These are phyloP conservation scores for Coemansia reversa DNA, from an alignment of 192 early-diverging fungal species.

Conservation along the genomic window DNA sequence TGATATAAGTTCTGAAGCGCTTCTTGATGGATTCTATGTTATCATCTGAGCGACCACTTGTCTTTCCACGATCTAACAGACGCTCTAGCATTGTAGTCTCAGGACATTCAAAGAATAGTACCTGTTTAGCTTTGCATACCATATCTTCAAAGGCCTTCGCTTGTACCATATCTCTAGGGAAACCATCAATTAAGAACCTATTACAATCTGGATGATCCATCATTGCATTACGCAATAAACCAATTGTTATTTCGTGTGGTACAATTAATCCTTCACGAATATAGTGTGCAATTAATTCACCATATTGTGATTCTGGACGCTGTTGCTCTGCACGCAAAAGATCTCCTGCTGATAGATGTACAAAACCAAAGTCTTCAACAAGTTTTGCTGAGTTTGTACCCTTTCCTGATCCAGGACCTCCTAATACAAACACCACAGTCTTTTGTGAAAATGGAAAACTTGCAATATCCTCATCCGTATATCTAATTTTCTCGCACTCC, in stretches of 20 bases:
- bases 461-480: conserved; percentile 22
- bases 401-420: conserved; percentile 89
- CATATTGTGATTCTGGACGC: conserved; percentile 77
- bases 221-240: conserved; percentile 89
- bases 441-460: conserved; percentile 56
- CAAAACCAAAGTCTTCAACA: conserved; percentile 87
- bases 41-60: conserved; percentile 89
- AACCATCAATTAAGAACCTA: conserved; percentile 95
- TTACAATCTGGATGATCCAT: conserved; percentile 60
- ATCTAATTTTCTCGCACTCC: conserved; percentile 7
- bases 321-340: conserved; percentile 89
- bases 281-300: conserved; percentile 86
- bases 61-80: conserved; percentile 91
- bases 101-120: conserved; percentile 94
- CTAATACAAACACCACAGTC: conserved; percentile 87
- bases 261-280: conserved; percentile 96
- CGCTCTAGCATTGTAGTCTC: conserved; percentile 90
- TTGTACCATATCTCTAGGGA: conserved; percentile 93
- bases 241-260: conserved; percentile 93
- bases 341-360: conserved; percentile 96
- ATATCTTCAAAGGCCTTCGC: conserved; percentile 89
- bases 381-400: conserved; percentile 93
- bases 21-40: conserved; percentile 96
- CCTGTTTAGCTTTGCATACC: conserved; percentile 69
- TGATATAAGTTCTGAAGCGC: conserved; percentile 83